Percentiles rank a stretch among this genome's conserved stretches.
phyloP scores from a whole-genome alignment of 2,329 filamentous ascomycete genomes.

The Colletotrichum chlorophyti region DNA sequence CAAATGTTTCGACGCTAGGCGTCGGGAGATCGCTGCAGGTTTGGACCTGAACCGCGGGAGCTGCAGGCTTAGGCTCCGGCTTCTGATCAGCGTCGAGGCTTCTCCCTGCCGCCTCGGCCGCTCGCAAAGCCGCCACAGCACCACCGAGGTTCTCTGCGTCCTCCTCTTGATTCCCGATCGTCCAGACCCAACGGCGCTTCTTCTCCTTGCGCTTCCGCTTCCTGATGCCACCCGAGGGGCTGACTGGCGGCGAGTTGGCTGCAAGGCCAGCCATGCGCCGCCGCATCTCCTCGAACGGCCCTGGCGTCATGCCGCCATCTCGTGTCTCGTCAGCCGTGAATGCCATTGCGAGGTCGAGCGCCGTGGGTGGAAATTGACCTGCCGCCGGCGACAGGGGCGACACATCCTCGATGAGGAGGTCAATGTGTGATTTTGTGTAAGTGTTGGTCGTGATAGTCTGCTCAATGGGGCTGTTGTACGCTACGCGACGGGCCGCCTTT shows the following conservation, averaged over 20 bases:
- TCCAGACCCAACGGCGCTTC: constrained; percentile 72
- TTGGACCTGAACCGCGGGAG: constrained; percentile 13
- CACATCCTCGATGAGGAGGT: constrained; percentile 64
- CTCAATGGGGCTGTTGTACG: constrained; percentile 67
- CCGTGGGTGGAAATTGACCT: constrained; percentile 44
- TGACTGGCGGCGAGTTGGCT: constrained; percentile 45
- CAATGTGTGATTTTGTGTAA: constrained; percentile 69
- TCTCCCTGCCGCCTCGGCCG: constrained; percentile 37
- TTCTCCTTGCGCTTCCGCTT: constrained; percentile 65
- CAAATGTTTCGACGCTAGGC: constrained; percentile 48
- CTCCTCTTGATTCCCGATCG: constrained; percentile 62
- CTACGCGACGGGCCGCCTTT: constrained; percentile 61
- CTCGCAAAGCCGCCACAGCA: constrained; percentile 48
- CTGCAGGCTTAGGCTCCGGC: not conserved
- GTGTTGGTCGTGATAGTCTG: constrained; percentile 69
- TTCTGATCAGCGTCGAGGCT: constrained; percentile 16
- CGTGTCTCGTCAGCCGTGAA: constrained; percentile 61
- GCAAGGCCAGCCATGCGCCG: constrained; percentile 59
- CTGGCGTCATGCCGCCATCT: constrained; percentile 68
- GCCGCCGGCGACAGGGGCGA: constrained; percentile 52
- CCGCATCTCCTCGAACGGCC: constrained; percentile 69
- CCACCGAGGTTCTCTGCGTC: constrained; percentile 50
- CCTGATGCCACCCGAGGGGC: constrained; percentile 52
- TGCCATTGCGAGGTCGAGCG: constrained; percentile 56
- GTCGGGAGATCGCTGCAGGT: constrained; percentile 42